These are phyloP conservation scores for Amniculicola lignicola DNA, from an alignment of 495 filamentous ascomycete species.

Conservation along the genomic window DNA sequence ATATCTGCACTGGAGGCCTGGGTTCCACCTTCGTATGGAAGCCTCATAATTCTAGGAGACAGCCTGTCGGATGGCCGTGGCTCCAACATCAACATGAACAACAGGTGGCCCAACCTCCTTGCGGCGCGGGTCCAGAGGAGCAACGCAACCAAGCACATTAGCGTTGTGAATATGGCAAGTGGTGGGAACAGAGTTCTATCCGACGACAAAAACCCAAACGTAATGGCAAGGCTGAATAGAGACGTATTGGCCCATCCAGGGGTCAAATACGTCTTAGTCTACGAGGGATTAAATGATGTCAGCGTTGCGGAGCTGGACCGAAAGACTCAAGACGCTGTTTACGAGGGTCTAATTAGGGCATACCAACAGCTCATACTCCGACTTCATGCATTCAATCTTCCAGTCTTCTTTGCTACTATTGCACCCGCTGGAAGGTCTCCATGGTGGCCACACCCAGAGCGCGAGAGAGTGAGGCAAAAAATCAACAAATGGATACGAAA, in stretches of 20 bases:
- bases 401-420: too few species aligned
- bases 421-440: too few species aligned
- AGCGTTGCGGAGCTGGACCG: background rate
- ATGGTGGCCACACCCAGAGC: too few species aligned
- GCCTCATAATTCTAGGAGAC: background rate
- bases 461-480: too few species aligned
- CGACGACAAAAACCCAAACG: background rate
- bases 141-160: background rate
- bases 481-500: too few species aligned
- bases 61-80: background rate
- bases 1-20: background rate
- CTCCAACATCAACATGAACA: too few species aligned
- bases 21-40: background rate
- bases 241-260: background rate
- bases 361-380: too few species aligned
- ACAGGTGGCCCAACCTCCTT: background rate
- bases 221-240: background rate
- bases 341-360: too few species aligned
- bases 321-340: background rate
- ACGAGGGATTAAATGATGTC: background rate
- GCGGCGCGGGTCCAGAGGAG: background rate
- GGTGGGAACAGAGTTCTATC: background rate
- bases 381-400: too few species aligned
- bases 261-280: background rate
- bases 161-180: background rate